Evolutionary conservation across 148 eudicot genomes (phyloP).

Genomic region (Vaccinium macrocarpon): DNA sequence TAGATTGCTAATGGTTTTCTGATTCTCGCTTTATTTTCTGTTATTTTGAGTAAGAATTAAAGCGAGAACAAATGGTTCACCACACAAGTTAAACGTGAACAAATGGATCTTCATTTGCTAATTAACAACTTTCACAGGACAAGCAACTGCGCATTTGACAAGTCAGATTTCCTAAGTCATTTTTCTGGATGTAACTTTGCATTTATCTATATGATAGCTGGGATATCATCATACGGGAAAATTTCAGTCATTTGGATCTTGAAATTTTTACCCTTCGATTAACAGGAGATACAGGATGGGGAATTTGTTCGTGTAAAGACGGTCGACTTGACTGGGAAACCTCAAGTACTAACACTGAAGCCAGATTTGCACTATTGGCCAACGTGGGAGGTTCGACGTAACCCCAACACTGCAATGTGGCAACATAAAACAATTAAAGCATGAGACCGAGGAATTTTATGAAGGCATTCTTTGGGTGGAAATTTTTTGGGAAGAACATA

Average conservation of each 20-base stretch:
- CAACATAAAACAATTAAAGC: constrained; percentile 58
- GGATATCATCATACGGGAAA: not conserved
- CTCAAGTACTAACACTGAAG: constrained; percentile 82
- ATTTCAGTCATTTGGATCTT: not conserved
- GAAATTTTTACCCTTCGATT: not conserved
- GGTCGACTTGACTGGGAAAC: constrained; percentile 84
- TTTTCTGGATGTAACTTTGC: not conserved
- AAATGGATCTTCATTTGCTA: not conserved
- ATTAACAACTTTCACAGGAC: not conserved
- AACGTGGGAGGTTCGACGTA: constrained; percentile 90
- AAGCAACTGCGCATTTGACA: not conserved
- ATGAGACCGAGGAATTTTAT: constrained; percentile 29
- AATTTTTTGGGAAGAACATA: not conserved
- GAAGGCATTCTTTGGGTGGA: constrained; percentile 15
- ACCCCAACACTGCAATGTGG: constrained; percentile 69
- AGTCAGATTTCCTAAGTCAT: not conserved
- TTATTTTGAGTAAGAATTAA: not conserved
- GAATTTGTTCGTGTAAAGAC: constrained; percentile 81
- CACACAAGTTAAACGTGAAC: not conserved
- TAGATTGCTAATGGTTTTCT: not conserved
- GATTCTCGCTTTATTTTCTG: not conserved
- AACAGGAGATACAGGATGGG: constrained; percentile 69
- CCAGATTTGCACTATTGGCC: constrained; percentile 99
- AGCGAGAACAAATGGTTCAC: not conserved
- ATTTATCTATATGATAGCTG: not conserved